Percentiles rank a stretch among this genome's conserved stretches.
phyloP scores from a whole-genome alignment of 768 basidiomycete species.

The Solioccasus polychromus region DNA sequence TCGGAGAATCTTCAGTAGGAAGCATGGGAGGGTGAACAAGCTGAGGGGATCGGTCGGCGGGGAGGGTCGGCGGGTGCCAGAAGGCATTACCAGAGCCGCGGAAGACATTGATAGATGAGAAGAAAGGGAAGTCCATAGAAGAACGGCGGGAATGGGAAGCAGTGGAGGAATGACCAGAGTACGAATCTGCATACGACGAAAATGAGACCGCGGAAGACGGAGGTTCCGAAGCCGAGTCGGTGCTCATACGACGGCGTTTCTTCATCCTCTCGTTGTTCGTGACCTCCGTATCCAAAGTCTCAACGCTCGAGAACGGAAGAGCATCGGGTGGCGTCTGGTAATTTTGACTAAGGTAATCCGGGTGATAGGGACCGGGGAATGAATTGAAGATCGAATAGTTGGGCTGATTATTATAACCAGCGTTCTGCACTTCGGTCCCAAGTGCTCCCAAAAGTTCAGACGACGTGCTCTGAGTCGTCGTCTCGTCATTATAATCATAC shows the following conservation, averaged over 20 bases:
- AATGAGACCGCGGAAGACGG: constrained; percentile 64
- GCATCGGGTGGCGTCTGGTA: constrained; percentile 46
- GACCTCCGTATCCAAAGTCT: constrained; percentile 44
- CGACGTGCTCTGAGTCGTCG: constrained; percentile 34
- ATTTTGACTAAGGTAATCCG: constrained; percentile 62
- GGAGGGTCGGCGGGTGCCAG: constrained; percentile 79
- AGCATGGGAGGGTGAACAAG: constrained; percentile 72
- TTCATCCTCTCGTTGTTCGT: constrained; percentile 38
- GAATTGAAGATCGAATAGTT: constrained; percentile 38
- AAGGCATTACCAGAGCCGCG: constrained; percentile 56
- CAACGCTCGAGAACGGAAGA: constrained; percentile 51
- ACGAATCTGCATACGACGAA: constrained; percentile 59
- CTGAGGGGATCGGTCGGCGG: constrained; percentile 54
- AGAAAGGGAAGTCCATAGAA: constrained; percentile 67
- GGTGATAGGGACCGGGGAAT: constrained; percentile 74
- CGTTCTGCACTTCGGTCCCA: constrained; percentile 31
- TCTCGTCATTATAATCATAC: constrained; percentile 50
- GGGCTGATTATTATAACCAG: constrained; percentile 25
- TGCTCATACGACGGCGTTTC: constrained; percentile 75
- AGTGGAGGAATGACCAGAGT: constrained; percentile 54
- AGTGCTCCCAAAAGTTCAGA: constrained; percentile 55
- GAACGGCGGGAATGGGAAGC: constrained; percentile 57
- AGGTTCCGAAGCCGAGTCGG: constrained; percentile 47
- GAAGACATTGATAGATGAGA: constrained; percentile 49
- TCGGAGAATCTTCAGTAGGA: constrained; percentile 57